phyloP scores from a whole-genome alignment of 371 early-diverging fungal species.

The Choanephora cucurbitarum region DNA sequence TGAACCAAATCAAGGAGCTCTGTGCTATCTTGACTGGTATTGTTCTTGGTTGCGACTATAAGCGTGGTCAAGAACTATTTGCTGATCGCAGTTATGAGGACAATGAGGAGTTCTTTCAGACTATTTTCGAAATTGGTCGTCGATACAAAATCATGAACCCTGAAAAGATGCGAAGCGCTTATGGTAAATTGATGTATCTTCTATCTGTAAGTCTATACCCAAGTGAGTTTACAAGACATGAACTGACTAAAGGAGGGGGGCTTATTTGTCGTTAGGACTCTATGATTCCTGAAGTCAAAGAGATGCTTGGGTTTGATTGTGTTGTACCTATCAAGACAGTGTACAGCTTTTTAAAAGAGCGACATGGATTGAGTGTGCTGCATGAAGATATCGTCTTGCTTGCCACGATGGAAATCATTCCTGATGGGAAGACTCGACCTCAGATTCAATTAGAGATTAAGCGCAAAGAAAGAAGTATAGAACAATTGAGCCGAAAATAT shows the following conservation, averaged over 20 bases:
- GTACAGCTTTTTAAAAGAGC: slow-evolving; percentile 68
- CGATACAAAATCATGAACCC: slow-evolving; percentile 97
- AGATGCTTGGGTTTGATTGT: slow-evolving; percentile 81
- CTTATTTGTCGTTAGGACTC: slow-evolving; percentile 69
- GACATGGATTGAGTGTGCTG: slow-evolving; percentile 67
- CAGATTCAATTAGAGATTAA: slow-evolving; percentile 86
- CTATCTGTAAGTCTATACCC: slow-evolving; percentile 55
- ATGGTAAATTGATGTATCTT: slow-evolving; percentile 95
- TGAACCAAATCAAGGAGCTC: slow-evolving; percentile 92
- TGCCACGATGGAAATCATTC: slow-evolving; percentile 90
- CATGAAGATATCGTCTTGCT: slow-evolving; percentile 76
- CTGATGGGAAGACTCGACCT: slow-evolving; percentile 75
- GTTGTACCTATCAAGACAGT: slow-evolving; percentile 90
- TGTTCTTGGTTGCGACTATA: slow-evolving; percentile 80
- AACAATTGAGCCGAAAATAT: slow-evolving; percentile 79
- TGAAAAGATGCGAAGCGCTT: slow-evolving; percentile 93
- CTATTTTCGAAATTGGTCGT: slow-evolving; percentile 94
- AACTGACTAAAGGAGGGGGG: too few relatives aligned
- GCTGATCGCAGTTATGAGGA: slow-evolving; percentile 81
- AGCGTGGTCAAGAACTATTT: slow-evolving; percentile 86
- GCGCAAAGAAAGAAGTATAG: slow-evolving; percentile 91
- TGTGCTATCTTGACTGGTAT: slow-evolving; percentile 93
- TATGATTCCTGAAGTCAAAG: slow-evolving; percentile 82
- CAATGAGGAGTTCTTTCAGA: slow-evolving; percentile 88
- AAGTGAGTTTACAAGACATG: too few relatives aligned